Base-by-base conservation (phyloP, 129 eudicot species). In the Artemisia argyi region DNA sequence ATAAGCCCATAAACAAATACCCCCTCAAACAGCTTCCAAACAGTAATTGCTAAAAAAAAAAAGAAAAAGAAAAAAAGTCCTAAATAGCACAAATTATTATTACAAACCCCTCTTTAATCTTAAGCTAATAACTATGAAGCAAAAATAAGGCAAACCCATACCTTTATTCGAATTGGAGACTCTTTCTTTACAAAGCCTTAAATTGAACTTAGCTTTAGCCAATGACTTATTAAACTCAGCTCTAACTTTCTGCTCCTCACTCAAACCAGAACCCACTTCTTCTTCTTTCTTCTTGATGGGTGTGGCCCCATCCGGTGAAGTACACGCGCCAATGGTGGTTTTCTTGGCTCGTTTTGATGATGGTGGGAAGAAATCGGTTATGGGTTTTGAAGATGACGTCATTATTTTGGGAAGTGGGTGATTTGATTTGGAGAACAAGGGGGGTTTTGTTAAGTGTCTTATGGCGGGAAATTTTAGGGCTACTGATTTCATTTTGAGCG, bases 161-260 rank as follows among this genome's bases (percentile, higher is more conserved):
- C 24, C 24, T 22, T 22, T 1, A 22, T 0, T 22, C 1, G 24
- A 22, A 0, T 22, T 22, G 24, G 24, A 22, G 24, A 22, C 24
- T 22, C 24, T 88, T 3, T 81, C 81, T 7, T 77, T 74, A 73
- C 98, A 93, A 17, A 87, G 72, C 68, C 73, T 85, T 81, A 90
- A 86, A 75, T 93, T 93, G 0, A 82, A 79, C 69, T 81, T 87
- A n/a, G 97, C 85, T 51, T 79, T 78, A 2, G 98, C 98, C 3
- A 84, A 66, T 2, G 88, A 80, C 69, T 76, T 81, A 77, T 86
- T 90, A 48, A 85, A 63, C 35, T 90, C 86, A 76, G 77, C 86
- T 75, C 90, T 85, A 14, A 52, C 66, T 72, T 83, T 79, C 79
- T 90, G 90, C 32, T 87, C 96, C 17, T 88, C 56, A 0, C 82